Percentiles rank a stretch among this genome's conserved stretches.
Conservation (phyloP, 148 eudicot species). For the Agrostemma githago region DNA sequence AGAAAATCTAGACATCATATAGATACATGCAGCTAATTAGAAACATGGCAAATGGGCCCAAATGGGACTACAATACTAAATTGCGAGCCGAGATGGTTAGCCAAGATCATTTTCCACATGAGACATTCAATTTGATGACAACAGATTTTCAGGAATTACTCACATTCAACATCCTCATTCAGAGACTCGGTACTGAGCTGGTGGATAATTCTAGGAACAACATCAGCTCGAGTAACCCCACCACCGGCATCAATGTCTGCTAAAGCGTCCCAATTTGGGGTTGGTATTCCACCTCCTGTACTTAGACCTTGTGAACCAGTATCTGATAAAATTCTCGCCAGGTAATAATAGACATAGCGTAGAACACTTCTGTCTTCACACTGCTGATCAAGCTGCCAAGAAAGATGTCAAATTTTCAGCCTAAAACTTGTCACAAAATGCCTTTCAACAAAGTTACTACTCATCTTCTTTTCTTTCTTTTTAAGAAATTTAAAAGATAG, state of each 20-base stretch:
- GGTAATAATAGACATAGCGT: conserved; percentile 90
- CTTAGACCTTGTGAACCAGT: conserved; percentile 88
- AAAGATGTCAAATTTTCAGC: conserved; percentile 5
- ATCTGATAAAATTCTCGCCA: conserved; percentile 93
- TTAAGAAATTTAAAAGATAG: neutral
- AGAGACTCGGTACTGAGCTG: conserved; percentile 71
- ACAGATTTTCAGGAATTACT: conserved; percentile 11
- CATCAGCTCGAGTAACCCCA: conserved; percentile 98
- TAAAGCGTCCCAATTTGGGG: conserved; percentile 99
- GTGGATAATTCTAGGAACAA: conserved; percentile 76
- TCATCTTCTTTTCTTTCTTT: neutral
- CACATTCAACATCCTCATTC: conserved; percentile 89
- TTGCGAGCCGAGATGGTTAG: neutral
- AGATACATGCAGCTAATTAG: neutral
- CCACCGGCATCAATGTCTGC: conserved; percentile 96
- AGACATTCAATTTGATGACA: neutral
- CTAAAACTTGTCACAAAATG: neutral
- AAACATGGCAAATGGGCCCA: neutral
- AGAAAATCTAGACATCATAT: too few relatives aligned
- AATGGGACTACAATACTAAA: neutral
- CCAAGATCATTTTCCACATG: neutral
- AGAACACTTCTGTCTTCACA: conserved; percentile 93
- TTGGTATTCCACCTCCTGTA: conserved; percentile 96
- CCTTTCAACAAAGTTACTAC: neutral
- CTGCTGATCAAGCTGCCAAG: conserved; percentile 80